phyloP scores from a whole-genome alignment of 495 filamentous ascomycete species.

The Lindgomyces ingoldianus region DNA sequence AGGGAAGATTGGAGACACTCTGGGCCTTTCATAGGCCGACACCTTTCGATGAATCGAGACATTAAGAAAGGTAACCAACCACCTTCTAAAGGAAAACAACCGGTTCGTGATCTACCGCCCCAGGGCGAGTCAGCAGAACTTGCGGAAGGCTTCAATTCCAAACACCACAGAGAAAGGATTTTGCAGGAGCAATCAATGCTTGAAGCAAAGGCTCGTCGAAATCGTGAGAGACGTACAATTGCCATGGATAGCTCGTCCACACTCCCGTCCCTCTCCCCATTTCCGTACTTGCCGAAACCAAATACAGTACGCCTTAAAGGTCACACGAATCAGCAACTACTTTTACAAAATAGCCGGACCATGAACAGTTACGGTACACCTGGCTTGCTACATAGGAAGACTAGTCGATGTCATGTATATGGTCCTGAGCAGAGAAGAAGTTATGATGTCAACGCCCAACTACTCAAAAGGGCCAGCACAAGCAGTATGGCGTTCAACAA shows the following conservation, averaged over 20 bases:
- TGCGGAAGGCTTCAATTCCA: neutral
- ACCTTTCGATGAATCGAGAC: neutral
- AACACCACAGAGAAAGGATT: neutral
- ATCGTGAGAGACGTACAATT: neutral
- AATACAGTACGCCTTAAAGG: neutral
- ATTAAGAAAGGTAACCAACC: neutral
- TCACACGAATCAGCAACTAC: conserved; percentile 3
- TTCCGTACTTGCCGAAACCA: neutral
- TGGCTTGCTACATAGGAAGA: neutral
- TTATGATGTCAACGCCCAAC: neutral
- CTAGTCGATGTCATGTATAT: neutral
- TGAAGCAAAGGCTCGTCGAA: conserved; percentile 4
- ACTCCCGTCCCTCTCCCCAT: conserved; percentile 5
- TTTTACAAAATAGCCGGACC: conserved; percentile 12
- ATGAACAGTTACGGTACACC: neutral
- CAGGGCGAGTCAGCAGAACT: neutral
- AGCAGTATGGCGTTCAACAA: neutral
- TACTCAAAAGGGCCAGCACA: conserved; percentile 9
- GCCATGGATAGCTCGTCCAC: conserved; percentile 2
- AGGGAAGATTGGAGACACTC: neutral
- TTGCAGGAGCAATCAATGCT: neutral
- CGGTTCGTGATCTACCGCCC: neutral
- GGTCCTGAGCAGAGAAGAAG: neutral
- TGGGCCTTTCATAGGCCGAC: neutral
- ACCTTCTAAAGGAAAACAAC: neutral